These are phyloP conservation scores for Spathaspora gorwiae DNA, from an alignment of 805 yeast genomes.

Conservation along the genomic window DNA sequence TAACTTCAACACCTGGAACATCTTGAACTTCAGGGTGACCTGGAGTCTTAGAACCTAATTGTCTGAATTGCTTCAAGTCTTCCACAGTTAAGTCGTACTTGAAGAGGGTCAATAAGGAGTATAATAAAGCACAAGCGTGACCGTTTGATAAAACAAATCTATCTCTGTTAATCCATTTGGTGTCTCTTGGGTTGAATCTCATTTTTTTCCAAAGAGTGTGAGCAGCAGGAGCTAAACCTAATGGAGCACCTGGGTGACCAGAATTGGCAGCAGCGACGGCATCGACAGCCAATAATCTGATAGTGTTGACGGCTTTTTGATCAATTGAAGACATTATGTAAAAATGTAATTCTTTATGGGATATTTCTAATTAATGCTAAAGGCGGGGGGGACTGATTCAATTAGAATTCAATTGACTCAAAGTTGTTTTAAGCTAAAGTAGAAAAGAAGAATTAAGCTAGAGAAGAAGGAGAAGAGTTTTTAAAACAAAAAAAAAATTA, in stretches of 20 bases:
- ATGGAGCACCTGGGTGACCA: constrained; percentile 99
- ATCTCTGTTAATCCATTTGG: constrained; percentile 91
- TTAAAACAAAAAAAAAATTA: neutral
- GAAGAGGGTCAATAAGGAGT: constrained; percentile 76
- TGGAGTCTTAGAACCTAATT: constrained; percentile 84
- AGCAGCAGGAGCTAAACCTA: constrained; percentile 95
- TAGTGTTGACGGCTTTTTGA: constrained; percentile 73
- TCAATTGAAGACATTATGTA: constrained; percentile 43
- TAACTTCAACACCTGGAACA: constrained; percentile 90
- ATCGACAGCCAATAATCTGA: constrained; percentile 86
- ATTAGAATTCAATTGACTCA: neutral
- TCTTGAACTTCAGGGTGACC: constrained; percentile 92
- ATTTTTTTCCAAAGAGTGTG: constrained; percentile 78
- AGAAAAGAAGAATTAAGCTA: neutral
- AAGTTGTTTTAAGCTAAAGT: neutral
- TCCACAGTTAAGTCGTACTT: constrained; percentile 80
- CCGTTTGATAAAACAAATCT: constrained; percentile 94
- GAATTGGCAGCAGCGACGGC: constrained; percentile 84
- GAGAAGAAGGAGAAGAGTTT: neutral
- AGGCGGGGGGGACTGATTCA: neutral
- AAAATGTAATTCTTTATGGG: neutral
- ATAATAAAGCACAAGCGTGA: constrained; percentile 89
- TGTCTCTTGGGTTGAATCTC: constrained; percentile 86
- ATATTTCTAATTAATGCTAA: neutral
- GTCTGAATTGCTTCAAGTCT: constrained; percentile 88